Base-by-base conservation (phyloP, 768 basidiomycete species). In the Lyophyllum decastes region DNA sequence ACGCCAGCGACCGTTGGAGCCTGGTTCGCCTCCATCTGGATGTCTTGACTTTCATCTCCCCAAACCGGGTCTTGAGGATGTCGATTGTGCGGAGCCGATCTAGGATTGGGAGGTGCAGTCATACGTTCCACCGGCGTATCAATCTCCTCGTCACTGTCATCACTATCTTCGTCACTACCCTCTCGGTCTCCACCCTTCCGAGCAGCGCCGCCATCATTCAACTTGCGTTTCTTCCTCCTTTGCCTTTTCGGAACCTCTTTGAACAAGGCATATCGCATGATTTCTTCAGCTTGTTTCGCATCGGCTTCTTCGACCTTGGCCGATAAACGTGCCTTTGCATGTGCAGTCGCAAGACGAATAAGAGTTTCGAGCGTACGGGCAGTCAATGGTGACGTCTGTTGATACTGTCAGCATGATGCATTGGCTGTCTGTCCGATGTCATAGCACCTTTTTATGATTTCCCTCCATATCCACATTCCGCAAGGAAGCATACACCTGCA, bases 291-390 rank as follows among this genome's bases (percentile, higher is more conserved):
- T 41, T 89, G 88, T 64, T 80, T 82, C 17, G 97, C 95, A 75
- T 99, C 97, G 2, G 78, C 76, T 68, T 89, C 83, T 66, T 92
- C 87, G 11, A 99, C 92, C 62, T 90, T 90, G 44, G 83, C 58
- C 8, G 95, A 95, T 9, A 99, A 81, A 19, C 96, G 88, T 16
- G 94, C 87, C 73, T 99, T 99, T 45, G 97, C 97, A 73, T 99
- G 97, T 0, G 97, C 97, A 17, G 96, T 99, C 4, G 97, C 87
- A 9, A 99, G 83, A 79, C 97, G 97, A 72, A 99, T 99, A 48
- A 99, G 83, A 0, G 97, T 99, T 74, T 99, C 97, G 58, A 99
- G 86, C 2, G 97, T 97, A 82, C 97, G 95, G 19, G 97, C 96
- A 2, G 97, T 99, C 64, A 99, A 77, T 10, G 97, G 97, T 4